Base-by-base conservation (phyloP, 2,329 filamentous ascomycete species). In the Alternaria novae-zelandiae region DNA sequence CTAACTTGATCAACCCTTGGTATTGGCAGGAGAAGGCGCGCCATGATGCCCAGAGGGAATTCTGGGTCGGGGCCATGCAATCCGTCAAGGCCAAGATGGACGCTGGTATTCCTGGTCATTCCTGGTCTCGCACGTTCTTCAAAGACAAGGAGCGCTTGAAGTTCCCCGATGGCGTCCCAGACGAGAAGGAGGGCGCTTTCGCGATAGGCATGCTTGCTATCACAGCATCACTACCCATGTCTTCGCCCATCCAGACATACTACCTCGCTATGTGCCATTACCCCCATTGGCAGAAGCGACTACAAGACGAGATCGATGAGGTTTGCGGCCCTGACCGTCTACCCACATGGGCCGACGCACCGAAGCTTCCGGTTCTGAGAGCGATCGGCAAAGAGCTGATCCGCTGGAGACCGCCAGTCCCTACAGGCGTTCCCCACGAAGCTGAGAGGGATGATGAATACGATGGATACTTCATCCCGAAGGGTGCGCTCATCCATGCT, bases 231-330 rank as follows among this genome's bases (percentile, higher is more conserved):
- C 30, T 57, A 7, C 55, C 55, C 2, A 57, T 57, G 55, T 57
- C 55, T 41, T 57, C 55, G 13, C 55, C 55, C 20, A 57, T 57
- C 13, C 55, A 57, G 32, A 57, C 55, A 0, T 57, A 41, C 45
- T 57, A 72, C 23, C 64, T 71, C n/a, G 70, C 71, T 15, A 74
- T 76, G 71, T 56, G 70, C 12, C 59, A 68, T 4, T 82, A 86
- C 66, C 86, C 86, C 0, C 81, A 84, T 66, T 87, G 86, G 82
- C 83, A 86, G 70, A 77, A 72, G 59, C 84, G 83, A 69, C 83
- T 85, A 6, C 86, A 89, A 71, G 85, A 84, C 49, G 87, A 89
- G 73, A 82, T 89, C 13, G 87, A 89, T 66, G 76, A 81, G 9
- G 84, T 88, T 1, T 86, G 85, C 58, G 86, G 86, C n/a, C 54